These are phyloP conservation scores for Heritiera littoralis DNA, from an alignment of 345 rosid genomes.

Conservation along the genomic window DNA sequence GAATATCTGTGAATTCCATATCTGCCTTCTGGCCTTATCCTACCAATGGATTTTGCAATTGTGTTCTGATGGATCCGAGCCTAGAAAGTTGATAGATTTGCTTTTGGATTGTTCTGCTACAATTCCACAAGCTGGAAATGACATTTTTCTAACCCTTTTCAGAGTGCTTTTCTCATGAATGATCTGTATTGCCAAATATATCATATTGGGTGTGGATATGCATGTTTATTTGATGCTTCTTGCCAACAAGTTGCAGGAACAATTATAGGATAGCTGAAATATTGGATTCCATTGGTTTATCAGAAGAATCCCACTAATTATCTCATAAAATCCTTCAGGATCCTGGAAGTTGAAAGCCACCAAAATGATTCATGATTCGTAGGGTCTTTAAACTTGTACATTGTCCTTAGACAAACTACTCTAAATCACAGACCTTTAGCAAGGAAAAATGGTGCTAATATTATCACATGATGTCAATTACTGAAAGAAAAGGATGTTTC, in stretches of 20 bases:
- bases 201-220: neutral
- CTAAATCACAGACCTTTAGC: neutral
- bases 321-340: neutral
- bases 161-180: neutral
- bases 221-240: neutral
- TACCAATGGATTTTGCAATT: neutral
- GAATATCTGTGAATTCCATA: neutral
- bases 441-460: neutral
- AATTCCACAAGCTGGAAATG: slow-evolving; percentile 7
- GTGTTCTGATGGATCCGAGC: neutral
- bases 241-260: slow-evolving; percentile 4
- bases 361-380: too few species aligned
- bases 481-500: neutral
- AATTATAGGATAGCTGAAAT: neutral
- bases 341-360: neutral
- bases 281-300: neutral
- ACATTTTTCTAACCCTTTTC: neutral
- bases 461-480: neutral
- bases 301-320: neutral
- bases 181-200: neutral
- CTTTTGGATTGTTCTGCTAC: neutral
- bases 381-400: neutral
- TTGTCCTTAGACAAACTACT: neutral
- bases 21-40: neutral
- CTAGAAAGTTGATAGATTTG: neutral